Evolutionary conservation across 2,329 filamentous ascomycete species (phyloP), one percentile per base, ranked within the genome.

Genomic region (Aspergillus phoenicis): DNA sequence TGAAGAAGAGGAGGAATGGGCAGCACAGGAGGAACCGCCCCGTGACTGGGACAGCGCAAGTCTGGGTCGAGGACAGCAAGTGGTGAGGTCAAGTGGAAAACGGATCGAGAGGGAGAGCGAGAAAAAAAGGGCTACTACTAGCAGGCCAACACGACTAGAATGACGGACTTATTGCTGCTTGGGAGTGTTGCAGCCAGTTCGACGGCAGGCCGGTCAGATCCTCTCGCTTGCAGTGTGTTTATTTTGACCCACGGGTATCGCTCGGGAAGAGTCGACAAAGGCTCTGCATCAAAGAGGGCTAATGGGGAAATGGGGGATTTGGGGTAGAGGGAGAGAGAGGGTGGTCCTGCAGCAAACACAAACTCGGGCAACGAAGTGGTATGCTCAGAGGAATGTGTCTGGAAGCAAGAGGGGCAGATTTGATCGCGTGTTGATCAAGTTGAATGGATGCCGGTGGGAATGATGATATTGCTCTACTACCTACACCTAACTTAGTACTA

Each of bases 221-320:
- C 61, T 62, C 61, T 68, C 67, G 68, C 68, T 68, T 68, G 62
- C 49, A 61, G 57, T 60, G 62, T 69, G 66, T 74, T 75, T 75
- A 72, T 76, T 75, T 72, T 73, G 74, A 71, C 67, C 69, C 70
- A 70, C 70, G 66, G 63, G 60, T 61, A 51, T 64, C 36, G 57
- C 30, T 53, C 51, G 30, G 53, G 53, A 30, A 47, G 24, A 41
- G 57, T 58, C 48, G 53, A 56, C 20, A 8, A 45, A 41, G 30
- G 53, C 43, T 56, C 17, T 30, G 33, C 33, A 53, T 39, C 33
- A 53, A 39, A 53, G 52, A 26, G 36, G n/a, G 20, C 28, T 8
- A 20, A 56, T 36, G 33, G 33, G 33, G 11, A 36, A 36, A 15
- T 36, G 10, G 53, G 30, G 53, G 39, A n/a, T 24, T 30, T 15